Base-by-base conservation (phyloP, 106 monocot genomes). In the Acorus calamus region DNA sequence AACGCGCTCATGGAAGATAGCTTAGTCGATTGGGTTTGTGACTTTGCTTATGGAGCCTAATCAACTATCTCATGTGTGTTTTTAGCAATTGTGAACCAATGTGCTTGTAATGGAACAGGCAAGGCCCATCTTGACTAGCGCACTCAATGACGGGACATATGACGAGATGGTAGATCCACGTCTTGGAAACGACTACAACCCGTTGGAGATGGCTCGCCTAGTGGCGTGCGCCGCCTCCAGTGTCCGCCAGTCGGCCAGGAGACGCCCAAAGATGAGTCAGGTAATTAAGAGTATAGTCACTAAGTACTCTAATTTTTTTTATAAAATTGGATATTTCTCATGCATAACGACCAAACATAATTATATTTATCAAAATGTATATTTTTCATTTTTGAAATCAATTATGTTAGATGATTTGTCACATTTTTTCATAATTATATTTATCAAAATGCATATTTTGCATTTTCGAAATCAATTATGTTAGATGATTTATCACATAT, bases 251-350 rank as follows among this genome's bases (percentile, higher is more conserved):
- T 90, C 87, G 3, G 89, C 87, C 2, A 75, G 74, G 58, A 78
- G 82, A 52, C 94, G 94, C 7, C 89, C 94, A 0, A 90, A 76
- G 69, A 94, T 90, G 94, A 94, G 86, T 65, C 94, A 94, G 84
- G 93, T 28, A 28, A 28, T 28, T 28, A 1, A 28, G 28, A 28
- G 28, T 1, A 28, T 1, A 28, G 28, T 28, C 28, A 1, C 28
- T 0, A 28, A 28, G 28, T 28, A 28, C 28, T 28, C 28, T 28
- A 28, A 28, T 0, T 28, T 0, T 28, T 28, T 28, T 28, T 28
- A 28, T 28, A 28, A n/a, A 28, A 28, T 28, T 28, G 28, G 28
- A 1, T 28, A 28, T 28, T 28, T 28, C 28, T 28, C 28, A 28
- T 28, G 28, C 28, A 28, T 28, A 28, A 28, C 28, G 28, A 28